phyloP scores from a whole-genome alignment of 345 rosid genomes.

The Hibiscus tridactylites region DNA sequence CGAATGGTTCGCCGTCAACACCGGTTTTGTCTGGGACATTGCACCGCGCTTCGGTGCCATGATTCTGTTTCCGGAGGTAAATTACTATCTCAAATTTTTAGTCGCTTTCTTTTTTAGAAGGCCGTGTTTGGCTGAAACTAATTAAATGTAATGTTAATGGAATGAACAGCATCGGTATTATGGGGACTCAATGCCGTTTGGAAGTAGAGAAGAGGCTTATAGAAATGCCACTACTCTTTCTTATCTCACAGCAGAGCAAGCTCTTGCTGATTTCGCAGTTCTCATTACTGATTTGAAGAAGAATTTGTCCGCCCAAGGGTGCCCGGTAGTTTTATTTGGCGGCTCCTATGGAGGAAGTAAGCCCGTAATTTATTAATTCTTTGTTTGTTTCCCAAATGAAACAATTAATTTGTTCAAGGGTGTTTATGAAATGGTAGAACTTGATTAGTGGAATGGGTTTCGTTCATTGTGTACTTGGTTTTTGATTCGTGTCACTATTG shows the following conservation, averaged over 20 bases:
- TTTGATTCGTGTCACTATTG: slow-evolving; percentile 11
- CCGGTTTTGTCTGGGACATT: slow-evolving; percentile 53
- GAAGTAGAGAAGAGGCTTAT: slow-evolving; percentile 14
- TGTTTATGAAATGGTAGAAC: neutral
- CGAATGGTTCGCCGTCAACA: slow-evolving; percentile 57
- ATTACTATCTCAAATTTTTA: neutral
- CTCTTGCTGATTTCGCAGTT: slow-evolving; percentile 81
- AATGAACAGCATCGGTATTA: slow-evolving; percentile 13
- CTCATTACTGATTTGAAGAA: slow-evolving; percentile 59
- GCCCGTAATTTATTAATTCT: neutral
- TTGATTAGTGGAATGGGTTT: neutral
- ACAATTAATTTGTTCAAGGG: neutral
- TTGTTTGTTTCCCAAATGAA: neutral
- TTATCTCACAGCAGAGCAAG: slow-evolving; percentile 82
- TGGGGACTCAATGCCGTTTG: slow-evolving; percentile 15
- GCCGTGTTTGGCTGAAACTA: neutral
- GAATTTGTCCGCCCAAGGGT: slow-evolving; percentile 76
- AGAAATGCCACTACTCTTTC: slow-evolving; percentile 36
- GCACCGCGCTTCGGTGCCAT: slow-evolving; percentile 50
- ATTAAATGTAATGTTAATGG: neutral
- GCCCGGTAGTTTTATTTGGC: slow-evolving; percentile 82
- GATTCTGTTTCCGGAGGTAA: slow-evolving; percentile 47
- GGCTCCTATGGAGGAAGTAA: slow-evolving; percentile 99
- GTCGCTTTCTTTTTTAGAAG: neutral
- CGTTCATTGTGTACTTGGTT: neutral